Percentiles rank a stretch among this genome's conserved stretches.
phyloP scores from a whole-genome alignment of 148 eudicot species.

The Silene uniflora region DNA sequence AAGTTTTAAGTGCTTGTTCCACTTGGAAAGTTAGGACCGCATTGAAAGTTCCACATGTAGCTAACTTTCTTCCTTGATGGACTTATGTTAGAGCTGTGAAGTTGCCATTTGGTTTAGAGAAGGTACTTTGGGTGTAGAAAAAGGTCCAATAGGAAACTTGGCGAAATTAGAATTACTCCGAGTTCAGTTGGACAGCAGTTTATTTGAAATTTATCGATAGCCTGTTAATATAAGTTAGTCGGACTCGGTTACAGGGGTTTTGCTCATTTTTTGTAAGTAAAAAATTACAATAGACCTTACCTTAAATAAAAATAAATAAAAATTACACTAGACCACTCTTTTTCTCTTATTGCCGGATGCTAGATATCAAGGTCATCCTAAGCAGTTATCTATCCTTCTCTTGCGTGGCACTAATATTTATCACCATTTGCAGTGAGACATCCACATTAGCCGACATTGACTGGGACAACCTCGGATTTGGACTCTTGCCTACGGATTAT shows the following conservation, averaged over 20 bases:
- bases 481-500: constrained; percentile 71
- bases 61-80: not conserved
- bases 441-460: constrained; percentile 63
- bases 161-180: too few relatives aligned
- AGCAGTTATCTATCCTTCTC: not conserved
- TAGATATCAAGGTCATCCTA: not conserved
- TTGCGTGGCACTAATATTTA: constrained; percentile 13
- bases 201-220: not conserved
- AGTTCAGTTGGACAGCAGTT: not conserved
- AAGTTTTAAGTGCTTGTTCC: not conserved
- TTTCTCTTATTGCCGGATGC: not conserved
- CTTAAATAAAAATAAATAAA: too few relatives aligned
- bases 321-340: not conserved
- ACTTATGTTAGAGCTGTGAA: not conserved
- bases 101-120: not conserved
- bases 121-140: not conserved
- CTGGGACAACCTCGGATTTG: constrained; percentile 96
- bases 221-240: not conserved
- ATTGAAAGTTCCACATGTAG: too few relatives aligned
- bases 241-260: not conserved
- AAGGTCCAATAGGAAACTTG: not conserved
- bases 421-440: constrained; percentile 32
- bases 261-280: too few relatives aligned
- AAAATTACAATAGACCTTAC: not conserved
- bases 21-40: not conserved